A percentile compares a stretch with the other conserved stretches of the same genome.
Evolutionary conservation across 192 early-diverging fungal genomes (phyloP).

Genomic region (Chytriomyces confervae): DNA sequence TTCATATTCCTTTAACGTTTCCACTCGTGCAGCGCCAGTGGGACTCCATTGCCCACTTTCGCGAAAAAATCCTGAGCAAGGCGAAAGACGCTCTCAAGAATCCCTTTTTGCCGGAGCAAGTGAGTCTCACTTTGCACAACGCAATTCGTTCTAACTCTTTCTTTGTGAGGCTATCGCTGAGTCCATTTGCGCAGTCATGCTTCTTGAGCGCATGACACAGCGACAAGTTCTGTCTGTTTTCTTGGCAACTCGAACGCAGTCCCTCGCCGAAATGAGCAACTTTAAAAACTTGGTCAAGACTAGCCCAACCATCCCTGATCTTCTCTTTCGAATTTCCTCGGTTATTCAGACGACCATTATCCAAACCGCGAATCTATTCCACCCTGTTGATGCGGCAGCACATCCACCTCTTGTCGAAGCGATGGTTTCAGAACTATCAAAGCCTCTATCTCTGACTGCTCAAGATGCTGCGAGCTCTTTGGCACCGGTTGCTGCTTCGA

Average conservation of each 20-base stretch:
- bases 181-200: conserved; percentile 69
- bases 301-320: neutral
- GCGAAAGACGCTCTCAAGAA: conserved; percentile 57
- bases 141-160: conserved; percentile 21
- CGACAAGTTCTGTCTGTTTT: conserved; percentile 61
- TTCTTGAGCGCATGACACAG: conserved; percentile 65
- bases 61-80: conserved; percentile 76
- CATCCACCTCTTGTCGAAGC: neutral
- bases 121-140: conserved; percentile 28
- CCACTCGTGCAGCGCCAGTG: conserved; percentile 84
- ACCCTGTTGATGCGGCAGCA: neutral
- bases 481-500: neutral
- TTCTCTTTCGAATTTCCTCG: conserved; percentile 34
- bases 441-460: neutral
- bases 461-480: neutral
- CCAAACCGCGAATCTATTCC: conserved; percentile 25
- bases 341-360: conserved; percentile 34
- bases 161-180: conserved; percentile 60
- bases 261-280: neutral
- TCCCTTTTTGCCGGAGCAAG: conserved; percentile 52
- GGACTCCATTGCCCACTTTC: conserved; percentile 79
- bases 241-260: conserved; percentile 55
- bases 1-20: conserved; percentile 59
- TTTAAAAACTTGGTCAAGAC: neutral
- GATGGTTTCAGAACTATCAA: neutral